Conservation (phyloP, 768 basidiomycete genomes). For the Gloeostereum incarnatum region DNA sequence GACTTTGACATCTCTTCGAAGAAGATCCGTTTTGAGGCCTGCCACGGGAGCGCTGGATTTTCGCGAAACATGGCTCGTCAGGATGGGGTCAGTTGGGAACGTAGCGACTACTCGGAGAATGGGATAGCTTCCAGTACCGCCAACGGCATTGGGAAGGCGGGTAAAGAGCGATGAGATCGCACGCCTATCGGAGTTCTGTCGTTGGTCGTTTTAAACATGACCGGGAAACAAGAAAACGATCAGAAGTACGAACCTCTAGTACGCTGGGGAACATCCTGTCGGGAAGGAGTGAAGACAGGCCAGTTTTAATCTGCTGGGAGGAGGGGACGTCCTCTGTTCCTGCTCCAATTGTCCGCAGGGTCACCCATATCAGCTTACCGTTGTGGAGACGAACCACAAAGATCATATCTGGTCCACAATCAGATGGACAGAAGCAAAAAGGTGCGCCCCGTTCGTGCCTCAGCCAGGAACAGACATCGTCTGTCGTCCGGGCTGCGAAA, state of each 20-base stretch:
- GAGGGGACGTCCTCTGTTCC: no score
- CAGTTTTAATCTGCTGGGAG: no score
- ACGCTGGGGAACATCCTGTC: background rate
- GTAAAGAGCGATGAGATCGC: background rate
- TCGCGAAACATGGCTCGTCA: no score
- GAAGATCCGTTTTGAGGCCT: no score
- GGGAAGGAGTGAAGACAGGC: background rate
- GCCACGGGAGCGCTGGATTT: no score
- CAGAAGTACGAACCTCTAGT: background rate
- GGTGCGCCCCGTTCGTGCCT: no score
- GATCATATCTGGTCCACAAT: background rate
- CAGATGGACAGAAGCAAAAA: no score
- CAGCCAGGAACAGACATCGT: no score
- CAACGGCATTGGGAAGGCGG: background rate
- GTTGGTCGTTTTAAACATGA: background rate
- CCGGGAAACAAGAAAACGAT: background rate
- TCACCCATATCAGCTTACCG: background rate
- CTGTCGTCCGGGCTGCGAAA: no score
- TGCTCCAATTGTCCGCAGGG: background rate
- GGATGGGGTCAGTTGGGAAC: slow-evolving; percentile 5
- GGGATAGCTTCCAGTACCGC: background rate
- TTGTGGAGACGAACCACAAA: background rate
- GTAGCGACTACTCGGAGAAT: background rate
- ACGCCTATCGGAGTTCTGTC: background rate
- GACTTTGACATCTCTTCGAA: no score